phyloP scores from a whole-genome alignment of 192 early-diverging fungal genomes.

The Backusella morwellensis region DNA sequence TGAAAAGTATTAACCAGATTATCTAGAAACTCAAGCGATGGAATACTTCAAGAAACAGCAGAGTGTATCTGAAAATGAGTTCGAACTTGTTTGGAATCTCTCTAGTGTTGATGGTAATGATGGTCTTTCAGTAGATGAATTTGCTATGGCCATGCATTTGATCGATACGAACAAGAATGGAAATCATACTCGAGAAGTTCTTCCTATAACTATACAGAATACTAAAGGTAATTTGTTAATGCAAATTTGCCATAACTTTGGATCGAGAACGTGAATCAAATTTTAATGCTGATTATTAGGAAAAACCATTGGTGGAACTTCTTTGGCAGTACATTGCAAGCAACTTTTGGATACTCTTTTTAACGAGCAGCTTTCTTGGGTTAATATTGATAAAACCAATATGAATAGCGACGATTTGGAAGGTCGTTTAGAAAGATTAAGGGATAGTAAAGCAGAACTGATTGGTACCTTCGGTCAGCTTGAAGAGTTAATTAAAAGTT shows the following conservation, averaged over 20 bases:
- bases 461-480: neutral
- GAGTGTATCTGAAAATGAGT: neutral
- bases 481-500: neutral
- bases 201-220: neutral
- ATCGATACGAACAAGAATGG: neutral
- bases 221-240: neutral
- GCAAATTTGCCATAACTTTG: neutral
- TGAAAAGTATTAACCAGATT: neutral
- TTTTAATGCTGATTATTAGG: neutral
- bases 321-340: neutral
- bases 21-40: neutral
- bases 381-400: neutral
- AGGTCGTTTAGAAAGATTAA: neutral
- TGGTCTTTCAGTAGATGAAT: neutral
- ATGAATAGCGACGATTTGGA: neutral
- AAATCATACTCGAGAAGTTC: neutral
- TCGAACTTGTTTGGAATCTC: neutral
- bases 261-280: neutral
- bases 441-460: neutral
- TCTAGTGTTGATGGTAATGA: neutral
- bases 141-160: constrained; percentile 1
- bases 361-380: neutral
- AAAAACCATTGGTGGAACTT: neutral
- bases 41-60: neutral
- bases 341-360: neutral